A percentile compares a stretch with the other conserved stretches of the same genome.
These are phyloP conservation scores for Cladorrhinum sp. DNA, from an alignment of 2,329 filamentous ascomycete genomes.

Conservation along the genomic window DNA sequence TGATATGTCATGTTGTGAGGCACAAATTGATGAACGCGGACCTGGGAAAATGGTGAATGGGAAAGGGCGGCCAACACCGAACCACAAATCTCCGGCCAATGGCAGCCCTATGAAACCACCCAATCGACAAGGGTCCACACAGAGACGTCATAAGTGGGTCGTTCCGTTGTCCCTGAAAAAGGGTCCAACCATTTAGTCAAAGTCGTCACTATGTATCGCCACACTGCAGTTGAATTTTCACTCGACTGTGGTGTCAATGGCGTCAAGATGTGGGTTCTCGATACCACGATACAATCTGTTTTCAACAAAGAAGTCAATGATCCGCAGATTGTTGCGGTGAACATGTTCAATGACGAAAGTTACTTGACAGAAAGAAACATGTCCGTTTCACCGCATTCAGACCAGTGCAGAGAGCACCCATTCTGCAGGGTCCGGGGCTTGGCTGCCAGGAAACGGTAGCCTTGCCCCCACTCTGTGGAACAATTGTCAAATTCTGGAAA, in stretches of 20 bases:
- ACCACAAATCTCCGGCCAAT: background rate
- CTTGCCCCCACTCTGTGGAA: background rate
- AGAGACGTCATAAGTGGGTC: slow-evolving; percentile 4
- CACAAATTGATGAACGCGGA: background rate
- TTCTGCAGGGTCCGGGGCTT: background rate
- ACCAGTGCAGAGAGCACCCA: background rate
- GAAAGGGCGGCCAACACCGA: background rate
- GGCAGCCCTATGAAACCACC: background rate
- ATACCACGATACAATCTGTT: background rate
- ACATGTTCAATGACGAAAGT: background rate
- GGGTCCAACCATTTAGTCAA: background rate
- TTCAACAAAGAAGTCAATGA: background rate
- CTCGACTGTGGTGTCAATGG: background rate
- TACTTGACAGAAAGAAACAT: background rate
- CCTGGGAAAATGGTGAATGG: background rate
- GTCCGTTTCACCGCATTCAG: background rate
- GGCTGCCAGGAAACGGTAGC: background rate
- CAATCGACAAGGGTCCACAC: background rate
- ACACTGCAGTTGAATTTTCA: background rate
- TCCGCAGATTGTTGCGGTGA: background rate
- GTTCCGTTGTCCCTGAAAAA: background rate
- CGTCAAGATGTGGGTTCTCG: background rate
- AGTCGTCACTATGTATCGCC: background rate
- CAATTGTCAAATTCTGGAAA: background rate
- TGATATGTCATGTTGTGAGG: background rate